A percentile compares a stretch with the other conserved stretches of the same genome.
Evolutionary conservation across 192 early-diverging fungal species (phyloP).

Genomic region (Coemansia sp.): DNA sequence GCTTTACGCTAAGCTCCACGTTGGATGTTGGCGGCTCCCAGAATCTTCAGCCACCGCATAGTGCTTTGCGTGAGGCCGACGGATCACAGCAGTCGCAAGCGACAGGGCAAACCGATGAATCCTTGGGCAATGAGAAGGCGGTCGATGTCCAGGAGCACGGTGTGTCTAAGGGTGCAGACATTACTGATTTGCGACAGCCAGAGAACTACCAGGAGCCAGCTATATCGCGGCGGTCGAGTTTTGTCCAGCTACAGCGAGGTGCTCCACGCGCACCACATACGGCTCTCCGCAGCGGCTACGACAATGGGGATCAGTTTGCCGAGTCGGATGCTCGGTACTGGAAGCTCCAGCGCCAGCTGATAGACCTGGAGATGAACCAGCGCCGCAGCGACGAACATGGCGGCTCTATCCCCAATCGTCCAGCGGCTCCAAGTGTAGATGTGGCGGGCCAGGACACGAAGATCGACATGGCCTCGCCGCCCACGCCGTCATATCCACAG

Average conservation of each 20-base stretch:
- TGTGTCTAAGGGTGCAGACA: not conserved
- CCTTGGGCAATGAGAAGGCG: too few species aligned
- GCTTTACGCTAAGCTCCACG: constrained; percentile 47
- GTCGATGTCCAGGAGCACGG: not conserved
- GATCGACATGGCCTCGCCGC: constrained; percentile 32
- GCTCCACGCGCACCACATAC: constrained; percentile 9
- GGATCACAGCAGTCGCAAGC: too few species aligned
- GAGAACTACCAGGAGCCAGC: constrained; percentile 40
- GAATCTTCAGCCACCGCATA: not conserved
- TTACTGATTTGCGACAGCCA: constrained; percentile 29
- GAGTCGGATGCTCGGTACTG: constrained; percentile 46
- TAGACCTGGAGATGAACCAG: constrained; percentile 46
- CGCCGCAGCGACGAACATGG: constrained; percentile 1
- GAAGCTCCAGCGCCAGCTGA: constrained; percentile 47
- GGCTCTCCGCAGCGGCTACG: constrained; percentile 3
- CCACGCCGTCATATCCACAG: constrained; percentile 25
- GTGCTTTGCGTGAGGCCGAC: too few species aligned
- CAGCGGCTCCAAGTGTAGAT: not conserved
- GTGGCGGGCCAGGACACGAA: not conserved
- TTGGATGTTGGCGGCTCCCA: constrained; percentile 38
- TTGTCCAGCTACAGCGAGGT: constrained; percentile 32
- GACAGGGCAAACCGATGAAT: too few species aligned
- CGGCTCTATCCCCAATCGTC: not conserved
- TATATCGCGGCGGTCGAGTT: constrained; percentile 41
- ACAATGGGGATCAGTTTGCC: constrained; percentile 36